Evolutionary conservation across 305 asterid genomes (phyloP).

Genomic region (Fraxinus angustifolia): DNA sequence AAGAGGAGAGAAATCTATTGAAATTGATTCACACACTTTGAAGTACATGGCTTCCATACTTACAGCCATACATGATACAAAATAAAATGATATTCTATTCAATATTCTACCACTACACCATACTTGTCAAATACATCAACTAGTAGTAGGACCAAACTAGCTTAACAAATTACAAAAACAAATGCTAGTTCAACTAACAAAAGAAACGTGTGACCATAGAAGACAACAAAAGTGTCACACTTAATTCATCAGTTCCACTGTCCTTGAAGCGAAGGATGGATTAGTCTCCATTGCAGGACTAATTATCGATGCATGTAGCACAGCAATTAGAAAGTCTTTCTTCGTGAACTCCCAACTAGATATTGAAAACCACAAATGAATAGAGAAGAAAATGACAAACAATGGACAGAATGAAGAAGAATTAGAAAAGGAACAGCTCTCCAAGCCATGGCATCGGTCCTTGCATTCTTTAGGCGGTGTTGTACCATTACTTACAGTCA

Average conservation of each 20-base stretch:
- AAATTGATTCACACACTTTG: too few relatives aligned
- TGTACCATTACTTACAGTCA: conserved; percentile 52
- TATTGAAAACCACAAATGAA: conserved; percentile 30
- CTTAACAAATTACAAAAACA: too few relatives aligned
- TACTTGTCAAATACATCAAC: too few relatives aligned
- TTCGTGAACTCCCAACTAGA: conserved; percentile 34
- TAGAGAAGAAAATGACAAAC: conserved; percentile 8
- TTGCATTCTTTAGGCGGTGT: conserved; percentile 44
- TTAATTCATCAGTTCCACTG: conserved; percentile 6
- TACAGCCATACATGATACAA: too few relatives aligned
- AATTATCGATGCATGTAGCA: conserved; percentile 40
- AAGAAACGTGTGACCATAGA: too few relatives aligned
- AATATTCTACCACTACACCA: too few relatives aligned
- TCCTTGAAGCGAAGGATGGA: conserved; percentile 43
- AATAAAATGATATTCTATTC: too few relatives aligned
- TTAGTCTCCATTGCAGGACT: conserved; percentile 39
- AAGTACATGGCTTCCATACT: too few relatives aligned
- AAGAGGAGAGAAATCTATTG: too few relatives aligned
- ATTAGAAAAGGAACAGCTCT: conserved; percentile 29
- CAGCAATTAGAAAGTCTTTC: conserved; percentile 41
- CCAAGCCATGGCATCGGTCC: conserved; percentile 48
- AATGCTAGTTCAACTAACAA: too few relatives aligned
- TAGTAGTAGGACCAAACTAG: too few relatives aligned
- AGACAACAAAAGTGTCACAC: too few relatives aligned
- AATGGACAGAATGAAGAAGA: not conserved